Conservation (phyloP, 78 protist genomes). For the slime mould (Dictyostelium discoideum) region dicty_2.7 NC_007091.3:4647001-4647500, state of each 20-base stretch:
- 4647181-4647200: too few species aligned
- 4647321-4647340: too few species aligned
- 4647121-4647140: background rate
- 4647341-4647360: too few species aligned
- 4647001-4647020: conserved; percentile 14
- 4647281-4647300: background rate
- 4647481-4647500: too few species aligned
- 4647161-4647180: too few species aligned
- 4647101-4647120: background rate
- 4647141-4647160: background rate
- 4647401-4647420: too few species aligned
- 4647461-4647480: too few species aligned
- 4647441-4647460: too few species aligned
- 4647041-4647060: conserved; percentile 34
- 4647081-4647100: background rate
- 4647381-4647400: too few species aligned
- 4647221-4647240: background rate
- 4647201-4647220: too few species aligned
- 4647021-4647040: conserved; percentile 36
- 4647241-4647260: background rate
- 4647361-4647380: too few species aligned
- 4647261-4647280: background rate
- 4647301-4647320: background rate
- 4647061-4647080: background rate
- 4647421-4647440: too few species aligned